Percentiles rank a stretch among this genome's conserved stretches.
Evolutionary conservation across 2,329 filamentous ascomycete genomes (phyloP).

Genomic region (Fusarium guadeloupense): DNA sequence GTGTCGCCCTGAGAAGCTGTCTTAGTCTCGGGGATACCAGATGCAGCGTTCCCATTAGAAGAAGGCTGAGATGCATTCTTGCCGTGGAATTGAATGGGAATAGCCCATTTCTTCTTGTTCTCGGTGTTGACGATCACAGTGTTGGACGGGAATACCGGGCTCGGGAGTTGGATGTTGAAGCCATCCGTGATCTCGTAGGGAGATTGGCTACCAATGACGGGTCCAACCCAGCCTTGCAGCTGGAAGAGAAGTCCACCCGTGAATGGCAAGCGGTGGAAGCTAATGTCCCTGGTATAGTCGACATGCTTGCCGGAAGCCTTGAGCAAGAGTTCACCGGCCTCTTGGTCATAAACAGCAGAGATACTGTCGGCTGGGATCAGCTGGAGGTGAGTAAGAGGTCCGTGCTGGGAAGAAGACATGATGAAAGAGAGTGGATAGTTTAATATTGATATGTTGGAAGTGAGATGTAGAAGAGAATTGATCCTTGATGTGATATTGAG

Average conservation of each 20-base stretch:
- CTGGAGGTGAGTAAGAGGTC: constrained; percentile 10
- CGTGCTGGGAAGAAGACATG: neutral
- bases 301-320: constrained; percentile 9
- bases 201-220: neutral
- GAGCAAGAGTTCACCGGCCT: constrained; percentile 6
- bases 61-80: neutral
- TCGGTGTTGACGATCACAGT: constrained; percentile 21
- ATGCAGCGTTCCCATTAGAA: neutral
- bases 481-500: too few species aligned
- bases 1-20: neutral
- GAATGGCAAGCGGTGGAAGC: constrained; percentile 14
- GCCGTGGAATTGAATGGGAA: constrained; percentile 4
- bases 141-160: constrained; percentile 1
- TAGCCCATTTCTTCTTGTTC: constrained; percentile 17
- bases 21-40: constrained; percentile 10
- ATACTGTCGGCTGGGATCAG: constrained; percentile 13
- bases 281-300: constrained; percentile 9
- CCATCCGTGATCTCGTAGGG: constrained; percentile 5
- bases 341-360: constrained; percentile 16
- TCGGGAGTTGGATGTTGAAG: constrained; percentile 18
- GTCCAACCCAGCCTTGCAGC: constrained; percentile 10
- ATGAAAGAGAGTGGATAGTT: neutral
- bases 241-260: constrained; percentile 18
- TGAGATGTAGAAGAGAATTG: too few species aligned
- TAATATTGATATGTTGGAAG: too few species aligned